Evolutionary conservation across 148 eudicot genomes (phyloP).

Genomic region (Gaultheria prostrata): DNA sequence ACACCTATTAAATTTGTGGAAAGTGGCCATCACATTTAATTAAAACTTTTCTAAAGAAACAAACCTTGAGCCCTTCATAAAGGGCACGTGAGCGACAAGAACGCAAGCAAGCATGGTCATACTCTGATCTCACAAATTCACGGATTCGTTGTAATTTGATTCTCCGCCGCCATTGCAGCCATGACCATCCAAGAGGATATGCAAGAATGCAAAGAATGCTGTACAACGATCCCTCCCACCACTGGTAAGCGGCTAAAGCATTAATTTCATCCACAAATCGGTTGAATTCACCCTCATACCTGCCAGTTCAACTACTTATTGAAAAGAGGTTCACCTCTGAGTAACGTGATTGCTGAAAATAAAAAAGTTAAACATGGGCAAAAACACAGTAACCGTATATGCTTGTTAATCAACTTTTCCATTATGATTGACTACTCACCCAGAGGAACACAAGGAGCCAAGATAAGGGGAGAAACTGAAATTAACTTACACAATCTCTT

Average conservation of each 20-base stretch:
- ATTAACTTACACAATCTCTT: constrained; percentile 78
- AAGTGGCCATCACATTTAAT: not conserved
- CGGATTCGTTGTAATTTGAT: constrained; percentile 84
- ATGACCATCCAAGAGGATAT: constrained; percentile 95
- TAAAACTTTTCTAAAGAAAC: constrained; percentile 8
- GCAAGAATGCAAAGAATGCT: constrained; percentile 77
- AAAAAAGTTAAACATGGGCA: not conserved
- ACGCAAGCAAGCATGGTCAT: constrained; percentile 96
- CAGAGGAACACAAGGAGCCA: not conserved
- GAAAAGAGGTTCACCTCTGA: not conserved
- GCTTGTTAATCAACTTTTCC: not conserved
- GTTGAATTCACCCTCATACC: constrained; percentile 93
- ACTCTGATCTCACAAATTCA: constrained; percentile 96
- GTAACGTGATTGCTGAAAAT: not conserved
- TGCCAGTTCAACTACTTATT: constrained; percentile 26
- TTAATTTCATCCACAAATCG: constrained; percentile 91
- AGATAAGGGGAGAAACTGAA: constrained; percentile 13
- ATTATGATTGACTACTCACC: not conserved
- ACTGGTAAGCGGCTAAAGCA: constrained; percentile 82
- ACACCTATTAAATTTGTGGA: not conserved
- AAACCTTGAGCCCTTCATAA: constrained; percentile 95
- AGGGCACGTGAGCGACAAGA: constrained; percentile 99
- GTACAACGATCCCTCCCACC: constrained; percentile 99
- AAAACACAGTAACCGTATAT: not conserved
- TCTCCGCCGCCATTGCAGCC: constrained; percentile 92